A percentile compares a stretch with the other conserved stretches of the same genome.
Conservation (phyloP, 345 rosid genomes). For the Rhodomyrtus tomentosa region DNA sequence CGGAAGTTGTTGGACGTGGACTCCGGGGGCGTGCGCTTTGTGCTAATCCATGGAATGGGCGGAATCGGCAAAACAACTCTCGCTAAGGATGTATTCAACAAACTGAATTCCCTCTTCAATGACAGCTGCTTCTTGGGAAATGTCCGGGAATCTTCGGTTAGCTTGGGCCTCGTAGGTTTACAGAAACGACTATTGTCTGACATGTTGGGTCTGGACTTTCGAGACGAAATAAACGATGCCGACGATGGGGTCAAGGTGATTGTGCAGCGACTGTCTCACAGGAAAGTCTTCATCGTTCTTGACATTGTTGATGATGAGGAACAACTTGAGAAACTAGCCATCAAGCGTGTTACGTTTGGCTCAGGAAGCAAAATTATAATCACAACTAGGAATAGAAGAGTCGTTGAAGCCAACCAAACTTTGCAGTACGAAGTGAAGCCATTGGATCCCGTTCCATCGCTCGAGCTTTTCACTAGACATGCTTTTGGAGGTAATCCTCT, state of each 20-base stretch:
- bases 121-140: not conserved
- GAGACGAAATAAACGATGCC: not conserved
- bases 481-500: not conserved
- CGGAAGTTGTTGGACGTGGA: not conserved
- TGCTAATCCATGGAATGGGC: not conserved
- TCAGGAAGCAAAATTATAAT: not conserved
- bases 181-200: not conserved
- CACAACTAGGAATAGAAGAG: not conserved
- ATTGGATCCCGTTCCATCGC: not conserved
- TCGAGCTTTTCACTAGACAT: not conserved
- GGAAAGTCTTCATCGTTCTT: not conserved
- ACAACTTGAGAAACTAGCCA: not conserved
- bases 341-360: not conserved
- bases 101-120: not conserved
- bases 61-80: not conserved
- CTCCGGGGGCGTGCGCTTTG: not conserved
- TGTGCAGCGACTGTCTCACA: not conserved
- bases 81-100: not conserved
- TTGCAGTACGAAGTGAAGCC: not conserved
- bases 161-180: too few relatives aligned
- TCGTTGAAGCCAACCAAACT: not conserved
- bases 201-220: not conserved
- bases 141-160: not conserved
- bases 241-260: not conserved
- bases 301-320: not conserved